Conservation (phyloP, 305 asterid genomes). For the Fraxinus baroniana region DNA sequence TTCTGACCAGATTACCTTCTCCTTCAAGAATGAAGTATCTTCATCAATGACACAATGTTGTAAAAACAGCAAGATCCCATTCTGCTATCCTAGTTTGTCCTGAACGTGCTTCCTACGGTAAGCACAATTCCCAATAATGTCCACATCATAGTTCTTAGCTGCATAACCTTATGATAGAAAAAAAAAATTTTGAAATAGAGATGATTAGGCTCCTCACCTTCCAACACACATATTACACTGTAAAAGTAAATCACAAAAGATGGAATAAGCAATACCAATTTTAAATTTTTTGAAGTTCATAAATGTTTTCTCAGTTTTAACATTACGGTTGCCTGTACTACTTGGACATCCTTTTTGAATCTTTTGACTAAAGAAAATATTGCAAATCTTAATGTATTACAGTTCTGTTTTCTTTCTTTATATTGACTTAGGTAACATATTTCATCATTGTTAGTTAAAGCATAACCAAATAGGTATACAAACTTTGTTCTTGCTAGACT, state of each 20-base stretch:
- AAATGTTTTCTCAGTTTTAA: not conserved
- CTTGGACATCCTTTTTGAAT: not conserved
- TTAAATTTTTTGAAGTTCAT: not conserved
- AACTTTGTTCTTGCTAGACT: not conserved
- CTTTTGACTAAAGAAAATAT: slow-evolving; percentile 12
- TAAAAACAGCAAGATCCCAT: too few species aligned
- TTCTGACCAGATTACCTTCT: too few species aligned
- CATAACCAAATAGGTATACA: not conserved
- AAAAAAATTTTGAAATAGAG: too few species aligned
- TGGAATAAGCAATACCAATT: not conserved
- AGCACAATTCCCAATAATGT: too few species aligned
- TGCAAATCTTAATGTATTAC: not conserved
- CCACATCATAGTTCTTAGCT: too few species aligned
- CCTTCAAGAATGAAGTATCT: too few species aligned
- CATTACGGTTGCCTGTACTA: not conserved
- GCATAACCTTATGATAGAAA: too few species aligned
- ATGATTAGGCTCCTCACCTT: not conserved
- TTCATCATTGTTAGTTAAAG: not conserved
- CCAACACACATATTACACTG: not conserved
- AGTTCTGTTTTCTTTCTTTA: not conserved
- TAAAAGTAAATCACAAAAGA: not conserved
- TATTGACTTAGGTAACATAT: not conserved
- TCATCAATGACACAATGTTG: too few species aligned
- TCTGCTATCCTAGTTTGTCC: too few species aligned
- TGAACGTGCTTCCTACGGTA: too few species aligned